Percentiles rank a stretch among this genome's conserved stretches.
Conservation (phyloP, 495 filamentous ascomycete species). For the Xylaria curta region DNA sequence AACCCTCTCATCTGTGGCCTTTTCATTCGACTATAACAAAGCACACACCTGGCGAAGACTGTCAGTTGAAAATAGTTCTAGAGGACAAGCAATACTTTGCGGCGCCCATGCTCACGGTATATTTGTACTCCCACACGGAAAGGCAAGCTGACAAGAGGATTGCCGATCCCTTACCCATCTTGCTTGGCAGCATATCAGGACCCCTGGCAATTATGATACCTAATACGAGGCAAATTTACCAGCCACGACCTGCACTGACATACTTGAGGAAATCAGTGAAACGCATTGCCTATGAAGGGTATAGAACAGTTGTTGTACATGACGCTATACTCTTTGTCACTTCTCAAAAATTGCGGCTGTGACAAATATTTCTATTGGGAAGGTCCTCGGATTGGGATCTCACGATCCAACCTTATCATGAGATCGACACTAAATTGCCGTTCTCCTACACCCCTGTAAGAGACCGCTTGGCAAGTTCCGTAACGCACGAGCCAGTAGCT, state of each 20-base stretch:
- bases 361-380: neutral
- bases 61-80: neutral
- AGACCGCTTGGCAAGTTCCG: too few species aligned
- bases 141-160: neutral
- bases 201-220: neutral
- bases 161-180: conserved; percentile 6
- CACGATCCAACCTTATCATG: neutral
- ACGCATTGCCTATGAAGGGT: neutral
- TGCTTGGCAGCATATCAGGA: neutral
- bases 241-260: neutral
- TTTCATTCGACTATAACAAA: neutral
- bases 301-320: neutral
- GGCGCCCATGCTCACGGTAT: neutral
- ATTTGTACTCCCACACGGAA: neutral
- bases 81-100: neutral
- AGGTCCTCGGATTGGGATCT: neutral
- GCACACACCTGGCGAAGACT: neutral
- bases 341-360: neutral
- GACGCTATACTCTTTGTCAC: neutral
- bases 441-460: neutral
- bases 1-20: too few species aligned
- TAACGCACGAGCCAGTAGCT: too few species aligned
- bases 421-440: neutral
- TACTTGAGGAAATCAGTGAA: neutral
- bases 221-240: neutral